Evolutionary conservation across 2,329 filamentous ascomycete species (phyloP).

Genomic region (Xylariaceae sp.): DNA sequence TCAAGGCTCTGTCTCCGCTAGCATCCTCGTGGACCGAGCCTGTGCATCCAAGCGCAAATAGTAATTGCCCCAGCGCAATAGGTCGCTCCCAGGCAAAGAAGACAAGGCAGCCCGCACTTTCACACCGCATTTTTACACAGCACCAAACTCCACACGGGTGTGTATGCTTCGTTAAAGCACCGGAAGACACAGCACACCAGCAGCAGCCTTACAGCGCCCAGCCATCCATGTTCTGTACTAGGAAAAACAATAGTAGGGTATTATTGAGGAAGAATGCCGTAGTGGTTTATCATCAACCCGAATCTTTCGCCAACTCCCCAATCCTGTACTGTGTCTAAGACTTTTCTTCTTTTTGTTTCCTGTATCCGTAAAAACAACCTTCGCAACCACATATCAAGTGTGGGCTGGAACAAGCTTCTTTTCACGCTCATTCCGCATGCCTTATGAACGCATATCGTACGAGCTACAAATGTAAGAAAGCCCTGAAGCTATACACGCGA

Average conservation of each 20-base stretch:
- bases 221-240: neutral
- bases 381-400: neutral
- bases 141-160: no score
- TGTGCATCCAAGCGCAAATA: no score
- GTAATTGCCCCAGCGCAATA: no score
- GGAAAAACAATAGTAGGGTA: neutral
- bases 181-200: no score
- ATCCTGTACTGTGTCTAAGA: neutral
- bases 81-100: no score
- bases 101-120: no score
- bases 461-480: neutral
- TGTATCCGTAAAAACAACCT: neutral
- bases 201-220: no score
- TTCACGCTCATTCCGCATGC: neutral
- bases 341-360: neutral
- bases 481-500: neutral
- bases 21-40: no score
- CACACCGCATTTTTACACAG: no score
- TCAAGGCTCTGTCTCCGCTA: no score
- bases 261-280: neutral
- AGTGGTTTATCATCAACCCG: neutral
- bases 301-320: neutral
- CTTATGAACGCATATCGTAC: constrained; percentile 1
- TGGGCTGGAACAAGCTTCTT: neutral
- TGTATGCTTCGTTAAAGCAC: no score